Base-by-base conservation (phyloP, 108 stramenopile species). In the Skeletonema grethae region DNA sequence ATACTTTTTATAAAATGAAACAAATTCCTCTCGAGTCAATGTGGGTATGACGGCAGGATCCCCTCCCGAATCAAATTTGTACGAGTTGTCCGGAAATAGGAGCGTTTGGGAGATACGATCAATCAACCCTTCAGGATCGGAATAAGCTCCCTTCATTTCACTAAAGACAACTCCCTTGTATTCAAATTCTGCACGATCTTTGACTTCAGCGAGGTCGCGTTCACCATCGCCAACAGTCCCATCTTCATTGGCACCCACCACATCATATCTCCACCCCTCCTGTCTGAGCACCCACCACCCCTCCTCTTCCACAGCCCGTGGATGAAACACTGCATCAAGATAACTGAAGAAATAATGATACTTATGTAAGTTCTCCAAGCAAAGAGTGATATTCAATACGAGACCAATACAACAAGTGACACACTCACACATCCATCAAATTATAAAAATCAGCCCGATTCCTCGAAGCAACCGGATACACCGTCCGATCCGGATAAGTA, bases 191-290 rank as follows among this genome's bases (percentile, higher is more conserved):
- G 46, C 69, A 34, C 73, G 65, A 43, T 43, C n/a, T 2, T 68
- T 29, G 0, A 25, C 56, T 25, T 76, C 64, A 3, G 46, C 69
- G 24, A 67, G 65, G 16, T 13, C 61, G 8, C 63, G 30, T 4
- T 48, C 31, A 28, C 32, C 50, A 22, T 22, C 50, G 1, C 50
- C 50, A 20, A 53, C 8, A 22, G 50, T 53, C 20, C 50, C 62
- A 29, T 57, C 36, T 9, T 43, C 30, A 46, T 85, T 63, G 36
- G 30, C 65, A 64, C 82, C 76, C 28, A 86, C 82, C 13, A 83
- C 62, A 66, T 98, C 96, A 65, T 94, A 84, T 70, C 96, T 90
- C 97, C 97, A 98, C 36, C 95, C 98, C 70, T 99, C 97, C 82
- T 98, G 97, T 28, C 81, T 76, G n/a, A 89, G 82, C 7, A 95